Evolutionary conservation across 2,329 filamentous ascomycete genomes (phyloP), one percentile per base, ranked within the genome.

Genomic region (Metarhizium rileyi): DNA sequence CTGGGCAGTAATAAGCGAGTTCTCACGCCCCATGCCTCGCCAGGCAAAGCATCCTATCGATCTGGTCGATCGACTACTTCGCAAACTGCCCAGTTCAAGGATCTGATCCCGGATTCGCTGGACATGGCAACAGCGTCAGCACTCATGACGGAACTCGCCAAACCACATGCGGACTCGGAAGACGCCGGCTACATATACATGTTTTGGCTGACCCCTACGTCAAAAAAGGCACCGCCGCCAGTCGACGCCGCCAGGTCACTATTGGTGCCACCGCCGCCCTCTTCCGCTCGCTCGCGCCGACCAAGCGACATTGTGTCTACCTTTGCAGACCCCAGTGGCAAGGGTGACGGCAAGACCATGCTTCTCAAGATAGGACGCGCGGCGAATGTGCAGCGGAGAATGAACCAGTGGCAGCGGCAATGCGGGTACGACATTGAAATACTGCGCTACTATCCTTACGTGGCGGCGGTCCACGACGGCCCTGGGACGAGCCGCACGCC

Each of bases 151-250:
- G 90, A 97, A 65, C 75, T 97, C 9, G 80, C 74, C 67, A 63
- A 93, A 78, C 72, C 89, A 75, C 63, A 62, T 33, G 60, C 64
- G 1, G 78, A 90, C 43, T 90, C 88, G 0, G 72, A 80, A 22
- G 87, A 94, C 57, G 74, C 85, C 12, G 93, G 93, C 35, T 98
- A 93, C 70, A 97, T 98, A 57, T 98, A 98, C 75, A 95, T 98
- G 67, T 98, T 97, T 75, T 96, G 91, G 90, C 76, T 96, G 22
- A 96, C 89, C 0, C 83, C 89, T 28, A 57, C 58, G 5, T 76
- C 75, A 2, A 69, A 79, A 7, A 64, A 74, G 0, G 65, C 77
- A 0, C 70, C 75, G 1, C 74, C 80, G 0, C 74, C 83, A 0
- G 71, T 73, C 33, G 83, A 81, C 54, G 72, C 80, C 41, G 77